A percentile compares a stretch with the other conserved stretches of the same genome.
Evolutionary conservation across 176 grass and related monocot genomes (phyloP).

Genomic region (Thinopyrum elongatum): DNA sequence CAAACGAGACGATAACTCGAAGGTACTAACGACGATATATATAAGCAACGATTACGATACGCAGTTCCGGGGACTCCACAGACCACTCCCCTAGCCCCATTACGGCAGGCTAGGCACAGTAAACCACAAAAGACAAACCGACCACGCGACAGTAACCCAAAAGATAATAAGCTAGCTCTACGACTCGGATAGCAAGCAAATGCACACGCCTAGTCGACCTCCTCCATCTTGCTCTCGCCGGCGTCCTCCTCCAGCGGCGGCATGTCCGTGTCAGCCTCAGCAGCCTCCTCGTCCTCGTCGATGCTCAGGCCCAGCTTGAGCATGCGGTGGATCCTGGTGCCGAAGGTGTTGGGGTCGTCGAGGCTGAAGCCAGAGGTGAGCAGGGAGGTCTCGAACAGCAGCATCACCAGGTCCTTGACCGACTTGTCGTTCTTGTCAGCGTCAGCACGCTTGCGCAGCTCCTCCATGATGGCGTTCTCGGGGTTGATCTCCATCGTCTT

Average conservation of each 20-base stretch:
- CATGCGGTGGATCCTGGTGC: constrained; percentile 94
- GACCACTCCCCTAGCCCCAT: not conserved
- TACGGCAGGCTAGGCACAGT: not conserved
- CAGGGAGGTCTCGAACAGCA: constrained; percentile 84
- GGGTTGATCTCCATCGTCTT: constrained; percentile 99
- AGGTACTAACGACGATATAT: not conserved
- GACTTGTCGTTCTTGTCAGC: constrained; percentile 96
- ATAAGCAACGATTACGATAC: constrained; percentile 7
- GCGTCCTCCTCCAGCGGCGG: constrained; percentile 86
- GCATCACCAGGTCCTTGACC: constrained; percentile 86
- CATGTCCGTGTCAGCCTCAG: constrained; percentile 81
- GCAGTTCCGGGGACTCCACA: not conserved
- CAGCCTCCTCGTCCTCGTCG: constrained; percentile 66
- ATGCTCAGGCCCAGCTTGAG: constrained; percentile 93
- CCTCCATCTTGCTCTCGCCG: constrained; percentile 99
- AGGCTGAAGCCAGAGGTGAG: constrained; percentile 98
- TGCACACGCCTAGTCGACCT: constrained; percentile 64
- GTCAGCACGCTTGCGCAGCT: constrained; percentile 81
- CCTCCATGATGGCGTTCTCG: constrained; percentile 90
- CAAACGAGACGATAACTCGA: not conserved
- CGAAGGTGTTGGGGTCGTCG: constrained; percentile 97
- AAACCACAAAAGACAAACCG: constrained; percentile 12
- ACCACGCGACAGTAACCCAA: not conserved
- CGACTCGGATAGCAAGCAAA: not conserved
- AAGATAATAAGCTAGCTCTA: constrained; percentile 8